These are phyloP conservation scores for Xerocomellus amylosporus DNA, from an alignment of 768 basidiomycete species.

Conservation along the genomic window DNA sequence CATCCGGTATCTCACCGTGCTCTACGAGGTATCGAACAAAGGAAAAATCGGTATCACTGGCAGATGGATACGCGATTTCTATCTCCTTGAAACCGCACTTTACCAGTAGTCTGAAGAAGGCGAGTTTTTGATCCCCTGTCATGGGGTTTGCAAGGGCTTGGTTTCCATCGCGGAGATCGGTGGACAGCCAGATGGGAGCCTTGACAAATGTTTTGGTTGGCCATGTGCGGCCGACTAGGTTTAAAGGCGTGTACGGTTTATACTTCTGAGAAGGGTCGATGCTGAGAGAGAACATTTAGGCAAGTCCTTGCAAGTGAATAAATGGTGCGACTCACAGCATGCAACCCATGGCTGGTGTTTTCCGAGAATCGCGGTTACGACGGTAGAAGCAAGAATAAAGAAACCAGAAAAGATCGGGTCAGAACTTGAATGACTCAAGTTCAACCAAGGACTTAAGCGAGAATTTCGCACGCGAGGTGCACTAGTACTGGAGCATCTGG, in stretches of 20 bases:
- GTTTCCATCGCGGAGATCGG: slow-evolving; percentile 96
- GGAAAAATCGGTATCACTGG: slow-evolving; percentile 92
- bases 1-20: slow-evolving; percentile 80
- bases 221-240: slow-evolving; percentile 85
- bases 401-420: slow-evolving; percentile 8
- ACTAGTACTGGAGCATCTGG: no score
- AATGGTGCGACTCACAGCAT: slow-evolving; percentile 62
- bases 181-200: slow-evolving; percentile 94
- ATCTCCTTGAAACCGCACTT: slow-evolving; percentile 96
- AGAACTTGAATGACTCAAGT: background rate
- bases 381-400: background rate
- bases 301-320: background rate
- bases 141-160: slow-evolving; percentile 97
- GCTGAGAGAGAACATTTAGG: slow-evolving; percentile 37
- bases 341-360: slow-evolving; percentile 48
- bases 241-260: slow-evolving; percentile 79
- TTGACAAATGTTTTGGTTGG: slow-evolving; percentile 78
- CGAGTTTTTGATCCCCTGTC: slow-evolving; percentile 92
- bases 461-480: no score
- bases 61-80: slow-evolving; percentile 95
- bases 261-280: slow-evolving; percentile 87
- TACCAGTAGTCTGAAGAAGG: slow-evolving; percentile 86
- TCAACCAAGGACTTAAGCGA: no score
- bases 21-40: slow-evolving; percentile 91
- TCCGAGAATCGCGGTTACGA: background rate